Evolutionary conservation across 1,284 basidiomycete genomes (phyloP), one percentile per base, ranked within the genome.

Genomic region (Trametes versicolor): DNA sequence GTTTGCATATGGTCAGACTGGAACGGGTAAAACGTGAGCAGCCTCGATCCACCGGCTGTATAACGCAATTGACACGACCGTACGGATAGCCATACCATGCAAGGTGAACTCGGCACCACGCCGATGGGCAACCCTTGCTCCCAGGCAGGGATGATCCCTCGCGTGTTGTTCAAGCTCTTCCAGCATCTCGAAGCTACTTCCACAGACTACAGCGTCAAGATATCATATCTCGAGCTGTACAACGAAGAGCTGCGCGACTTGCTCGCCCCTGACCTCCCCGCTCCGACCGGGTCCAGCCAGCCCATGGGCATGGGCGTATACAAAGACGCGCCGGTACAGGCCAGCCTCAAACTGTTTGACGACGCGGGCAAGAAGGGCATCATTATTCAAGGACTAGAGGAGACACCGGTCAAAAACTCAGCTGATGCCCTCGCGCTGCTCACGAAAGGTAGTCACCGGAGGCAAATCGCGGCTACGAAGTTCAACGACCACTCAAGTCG

Each of bases 231-330:
- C 61, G 98, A 99, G 76, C 85, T 99, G n/a, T 99, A 99, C 81
- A 99, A 99, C 75, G 98, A 99, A 80, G 97, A 99, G 76, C 87
- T 99, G n/a, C 92, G 97, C 34, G 97, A 99, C 76, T 85, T 99
- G 36, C 88, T 98, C 37, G 87, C 93, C 2, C 82, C 83, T 67
- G 92, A 97, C 25, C 80, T 94, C 70, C 77, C 88, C 39, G 82
- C 89, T 32, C 87, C 92, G 25, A 77, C 78, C 10, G 87, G 85
- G 47, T 83, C 82, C 53, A 81, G 81, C 13, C 90, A 93, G 67
- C 90, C 91, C 0, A 92, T 93, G 91, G 89, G 88, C 27, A 83
- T 88, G 76, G 87, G 83, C 7, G 69, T 59, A 19, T 69, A 74
- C 43, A 77, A 87, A 79, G 77, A 85, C 47, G 74, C 70, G 23